phyloP scores from a whole-genome alignment of 768 basidiomycete genomes.

The Tulasnella sp. region DNA sequence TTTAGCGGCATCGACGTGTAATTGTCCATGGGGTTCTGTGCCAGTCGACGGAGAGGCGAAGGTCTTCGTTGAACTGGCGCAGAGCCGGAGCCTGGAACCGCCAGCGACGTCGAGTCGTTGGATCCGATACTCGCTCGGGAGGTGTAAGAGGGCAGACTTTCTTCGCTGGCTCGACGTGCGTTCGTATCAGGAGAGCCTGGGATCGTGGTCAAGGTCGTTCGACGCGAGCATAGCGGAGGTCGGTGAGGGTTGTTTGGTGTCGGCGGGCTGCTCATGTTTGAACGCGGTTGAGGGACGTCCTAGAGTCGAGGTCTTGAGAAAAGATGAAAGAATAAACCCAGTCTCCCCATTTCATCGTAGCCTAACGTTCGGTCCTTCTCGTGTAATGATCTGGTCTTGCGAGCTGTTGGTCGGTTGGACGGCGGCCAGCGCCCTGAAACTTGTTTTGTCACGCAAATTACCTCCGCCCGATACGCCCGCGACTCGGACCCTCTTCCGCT shows the following conservation, averaged over 20 bases:
- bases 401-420: background rate
- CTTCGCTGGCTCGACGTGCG: background rate
- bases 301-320: background rate
- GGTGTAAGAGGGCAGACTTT: background rate
- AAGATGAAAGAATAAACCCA: background rate
- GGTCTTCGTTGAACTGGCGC: background rate
- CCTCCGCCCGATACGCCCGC: background rate
- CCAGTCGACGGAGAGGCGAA: background rate
- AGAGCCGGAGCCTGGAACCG: background rate
- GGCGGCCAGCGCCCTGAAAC: background rate
- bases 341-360: background rate
- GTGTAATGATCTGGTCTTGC: background rate
- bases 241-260: background rate
- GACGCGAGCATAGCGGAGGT: background rate
- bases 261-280: background rate
- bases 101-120: background rate
- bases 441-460: background rate
- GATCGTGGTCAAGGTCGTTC: background rate
- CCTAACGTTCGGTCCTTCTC: background rate
- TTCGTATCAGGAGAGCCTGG: background rate
- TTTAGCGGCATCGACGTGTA: slow-evolving; percentile 8
- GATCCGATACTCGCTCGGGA: background rate
- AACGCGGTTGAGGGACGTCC: background rate
- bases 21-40: background rate
- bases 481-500: background rate